Conservation (phyloP, 495 filamentous ascomycete species). For the Echria macrotheca region DNA sequence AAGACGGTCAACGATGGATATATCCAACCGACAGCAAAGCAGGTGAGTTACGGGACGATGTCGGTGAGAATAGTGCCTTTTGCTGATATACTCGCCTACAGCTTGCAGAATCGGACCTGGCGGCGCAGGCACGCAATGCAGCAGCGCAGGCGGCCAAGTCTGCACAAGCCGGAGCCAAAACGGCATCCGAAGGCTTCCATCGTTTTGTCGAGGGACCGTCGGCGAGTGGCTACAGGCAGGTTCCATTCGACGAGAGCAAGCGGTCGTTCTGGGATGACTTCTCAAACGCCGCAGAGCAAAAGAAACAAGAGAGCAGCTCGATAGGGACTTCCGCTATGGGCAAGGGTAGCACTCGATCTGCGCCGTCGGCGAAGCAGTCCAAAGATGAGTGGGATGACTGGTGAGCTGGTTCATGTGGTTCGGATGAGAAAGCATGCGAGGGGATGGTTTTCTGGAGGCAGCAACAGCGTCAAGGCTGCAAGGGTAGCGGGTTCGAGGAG, state of each 20-base stretch:
- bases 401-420: conserved; percentile 44
- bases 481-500: no score
- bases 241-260: conserved; percentile 54
- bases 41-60: no score
- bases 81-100: conserved; percentile 25
- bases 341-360: conserved; percentile 42
- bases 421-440: no score
- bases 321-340: conserved; percentile 72
- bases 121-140: conserved; percentile 69
- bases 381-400: conserved; percentile 65
- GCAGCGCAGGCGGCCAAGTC: conserved; percentile 60
- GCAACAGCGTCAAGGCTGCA: no score
- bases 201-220: conserved; percentile 67
- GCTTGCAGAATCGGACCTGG: conserved; percentile 83
- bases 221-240: conserved; percentile 25
- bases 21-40: conserved; percentile 84
- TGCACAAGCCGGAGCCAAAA: conserved; percentile 56
- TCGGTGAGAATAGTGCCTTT: no score
- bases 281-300: conserved; percentile 46
- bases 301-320: conserved; percentile 36
- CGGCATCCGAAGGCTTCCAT: conserved; percentile 69
- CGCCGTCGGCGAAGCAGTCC: conserved; percentile 28
- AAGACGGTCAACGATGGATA: conserved; percentile 84
- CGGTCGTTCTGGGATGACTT: conserved; percentile 91
- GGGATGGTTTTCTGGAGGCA: no score